These are phyloP conservation scores for Phoenix dactylifera DNA, from an alignment of 176 grass and related monocot species.

Conservation along the genomic window DNA sequence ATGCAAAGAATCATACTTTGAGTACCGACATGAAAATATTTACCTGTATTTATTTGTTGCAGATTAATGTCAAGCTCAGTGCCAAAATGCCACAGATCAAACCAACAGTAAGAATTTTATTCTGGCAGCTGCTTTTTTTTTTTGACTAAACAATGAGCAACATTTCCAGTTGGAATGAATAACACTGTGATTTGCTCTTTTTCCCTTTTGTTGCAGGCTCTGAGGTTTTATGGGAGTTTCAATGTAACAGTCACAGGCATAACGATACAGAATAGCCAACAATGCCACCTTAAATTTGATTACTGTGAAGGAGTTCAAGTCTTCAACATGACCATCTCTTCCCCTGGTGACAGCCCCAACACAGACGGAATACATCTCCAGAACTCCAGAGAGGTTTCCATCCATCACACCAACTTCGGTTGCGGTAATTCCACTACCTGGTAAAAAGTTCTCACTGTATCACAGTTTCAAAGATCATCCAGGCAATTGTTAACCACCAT, in stretches of 20 bases:
- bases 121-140: neutral
- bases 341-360: slow-evolving; percentile 77
- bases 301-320: slow-evolving; percentile 81
- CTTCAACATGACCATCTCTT: slow-evolving; percentile 79
- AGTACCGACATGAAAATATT: slow-evolving; percentile 4
- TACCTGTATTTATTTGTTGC: slow-evolving; percentile 27
- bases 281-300: slow-evolving; percentile 98
- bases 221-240: slow-evolving; percentile 93
- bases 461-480: too few relatives aligned
- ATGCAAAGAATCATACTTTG: too few relatives aligned
- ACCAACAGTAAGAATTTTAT: slow-evolving; percentile 62
- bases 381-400: slow-evolving; percentile 93
- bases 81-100: slow-evolving; percentile 78
- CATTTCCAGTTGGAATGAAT: too few relatives aligned
- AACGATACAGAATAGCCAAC: slow-evolving; percentile 91
- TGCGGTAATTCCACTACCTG: slow-evolving; percentile 40
- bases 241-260: slow-evolving; percentile 83
- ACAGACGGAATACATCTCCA: slow-evolving; percentile 98
- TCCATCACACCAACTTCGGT: slow-evolving; percentile 75
- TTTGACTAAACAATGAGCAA: too few relatives aligned
- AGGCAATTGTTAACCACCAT: too few relatives aligned
- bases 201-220: slow-evolving; percentile 49
- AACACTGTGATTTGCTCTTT: too few relatives aligned
- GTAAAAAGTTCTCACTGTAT: too few relatives aligned
- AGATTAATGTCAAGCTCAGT: slow-evolving; percentile 44